These are phyloP conservation scores for Orbilia ellipsospora DNA, from an alignment of 2,329 filamentous ascomycete species.

Conservation along the genomic window DNA sequence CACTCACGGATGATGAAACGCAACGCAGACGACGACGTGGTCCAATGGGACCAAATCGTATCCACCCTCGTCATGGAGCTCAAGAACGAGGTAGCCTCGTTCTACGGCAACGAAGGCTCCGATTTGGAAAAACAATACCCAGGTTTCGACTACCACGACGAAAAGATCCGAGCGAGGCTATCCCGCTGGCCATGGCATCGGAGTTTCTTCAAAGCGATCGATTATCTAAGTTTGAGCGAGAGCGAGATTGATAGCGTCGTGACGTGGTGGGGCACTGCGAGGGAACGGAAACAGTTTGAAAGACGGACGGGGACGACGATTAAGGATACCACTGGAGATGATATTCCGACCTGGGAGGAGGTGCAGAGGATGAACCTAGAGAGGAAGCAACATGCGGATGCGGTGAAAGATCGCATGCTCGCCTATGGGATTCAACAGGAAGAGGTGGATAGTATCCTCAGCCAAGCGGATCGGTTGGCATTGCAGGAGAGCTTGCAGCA, in stretches of 20 bases:
- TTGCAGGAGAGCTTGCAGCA: constrained; percentile 41
- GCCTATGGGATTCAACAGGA: constrained; percentile 31
- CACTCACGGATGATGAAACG: constrained; percentile 55
- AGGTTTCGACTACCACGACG: constrained; percentile 57
- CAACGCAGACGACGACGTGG: constrained; percentile 54
- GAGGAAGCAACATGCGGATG: constrained; percentile 25
- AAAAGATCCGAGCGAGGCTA: constrained; percentile 55
- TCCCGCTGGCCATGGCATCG: constrained; percentile 56
- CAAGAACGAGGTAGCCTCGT: constrained; percentile 57
- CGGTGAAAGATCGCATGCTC: constrained; percentile 24
- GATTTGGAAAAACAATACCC: constrained; percentile 57
- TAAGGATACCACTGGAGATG: constrained; percentile 50
- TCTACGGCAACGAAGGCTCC: constrained; percentile 56
- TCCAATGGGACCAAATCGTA: constrained; percentile 55
- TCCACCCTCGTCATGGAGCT: constrained; percentile 56
- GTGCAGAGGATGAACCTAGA: constrained; percentile 45
- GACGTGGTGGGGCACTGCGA: constrained; percentile 57
- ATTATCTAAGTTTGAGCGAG: constrained; percentile 56
- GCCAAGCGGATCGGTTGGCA: constrained; percentile 31
- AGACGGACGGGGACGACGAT: constrained; percentile 27
- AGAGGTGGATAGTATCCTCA: constrained; percentile 45
- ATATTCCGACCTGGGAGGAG: constrained; percentile 54
- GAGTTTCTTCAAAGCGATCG: constrained; percentile 57
- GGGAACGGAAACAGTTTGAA: constrained; percentile 48
- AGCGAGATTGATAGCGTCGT: constrained; percentile 57